These are phyloP conservation scores for Populus ilicifolia DNA, from an alignment of 345 rosid species.

Conservation along the genomic window DNA sequence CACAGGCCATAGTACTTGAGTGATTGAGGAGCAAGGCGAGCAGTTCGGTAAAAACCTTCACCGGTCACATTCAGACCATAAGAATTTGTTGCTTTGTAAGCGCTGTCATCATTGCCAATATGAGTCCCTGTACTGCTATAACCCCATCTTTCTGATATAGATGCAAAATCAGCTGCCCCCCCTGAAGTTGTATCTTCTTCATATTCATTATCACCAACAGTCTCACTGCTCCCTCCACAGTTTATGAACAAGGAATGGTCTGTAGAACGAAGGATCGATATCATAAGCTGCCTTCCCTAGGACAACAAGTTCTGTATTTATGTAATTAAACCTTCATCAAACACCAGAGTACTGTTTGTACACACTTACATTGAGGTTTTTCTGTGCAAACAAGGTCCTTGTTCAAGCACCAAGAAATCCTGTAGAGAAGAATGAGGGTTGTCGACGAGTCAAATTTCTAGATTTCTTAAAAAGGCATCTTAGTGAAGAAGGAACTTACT, in stretches of 20 bases:
- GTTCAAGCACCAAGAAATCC: constrained; percentile 48
- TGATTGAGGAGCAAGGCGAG: constrained; percentile 68
- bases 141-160: constrained; percentile 46
- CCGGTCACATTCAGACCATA: constrained; percentile 32
- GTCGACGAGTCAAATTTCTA: neutral
- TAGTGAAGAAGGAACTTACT: constrained; percentile 42
- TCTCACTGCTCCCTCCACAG: constrained; percentile 49
- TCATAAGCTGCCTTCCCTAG: neutral
- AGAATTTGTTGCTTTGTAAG: constrained; percentile 24
- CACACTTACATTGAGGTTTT: constrained; percentile 44
- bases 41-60: constrained; percentile 45
- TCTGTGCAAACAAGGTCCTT: constrained; percentile 59
- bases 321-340: neutral
- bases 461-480: neutral
- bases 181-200: constrained; percentile 36
- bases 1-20: constrained; percentile 83
- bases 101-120: neutral
- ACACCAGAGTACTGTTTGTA: neutral
- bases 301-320: neutral
- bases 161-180: constrained; percentile 42
- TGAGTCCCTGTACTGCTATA: constrained; percentile 71
- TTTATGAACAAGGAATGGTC: constrained; percentile 72
- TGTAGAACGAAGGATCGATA: constrained; percentile 18
- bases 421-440: neutral
- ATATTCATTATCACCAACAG: constrained; percentile 32